These are phyloP conservation scores for Rhizopus microsporus DNA, from an alignment of 371 early-diverging fungal genomes.

Conservation along the genomic window DNA sequence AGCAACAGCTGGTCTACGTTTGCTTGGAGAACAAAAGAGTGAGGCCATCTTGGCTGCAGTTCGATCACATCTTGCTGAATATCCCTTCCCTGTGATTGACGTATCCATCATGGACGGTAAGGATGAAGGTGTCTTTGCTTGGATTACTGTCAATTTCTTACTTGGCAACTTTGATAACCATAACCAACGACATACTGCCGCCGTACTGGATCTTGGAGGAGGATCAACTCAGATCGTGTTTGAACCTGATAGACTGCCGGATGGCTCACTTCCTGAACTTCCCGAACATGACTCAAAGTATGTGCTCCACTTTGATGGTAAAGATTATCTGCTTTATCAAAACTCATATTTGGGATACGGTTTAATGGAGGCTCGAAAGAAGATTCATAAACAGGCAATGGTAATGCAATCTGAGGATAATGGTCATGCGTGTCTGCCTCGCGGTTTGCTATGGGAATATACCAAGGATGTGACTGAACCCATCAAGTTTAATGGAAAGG, in stretches of 20 bases:
- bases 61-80: conserved; percentile 60
- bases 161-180: conserved; percentile 54
- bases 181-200: conserved; percentile 68
- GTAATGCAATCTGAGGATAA: conserved; percentile 1
- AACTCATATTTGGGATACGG: conserved; percentile 94
- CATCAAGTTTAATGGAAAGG: conserved; percentile 48
- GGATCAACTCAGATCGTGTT: conserved; percentile 97
- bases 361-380: conserved; percentile 84
- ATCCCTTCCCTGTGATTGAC: conserved; percentile 83
- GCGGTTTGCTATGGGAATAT: conserved; percentile 37
- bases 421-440: conserved; percentile 63
- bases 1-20: conserved; percentile 93
- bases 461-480: conserved; percentile 13
- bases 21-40: conserved; percentile 72
- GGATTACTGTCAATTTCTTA: conserved; percentile 97
- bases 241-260: conserved; percentile 70
- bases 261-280: conserved; percentile 44
- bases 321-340: conserved; percentile 85
- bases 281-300: conserved; percentile 70
- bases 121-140: conserved; percentile 97
- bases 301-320: conserved; percentile 66
- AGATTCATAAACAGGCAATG: conserved; percentile 52
- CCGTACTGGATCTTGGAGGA: conserved; percentile 95
- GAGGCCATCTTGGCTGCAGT: conserved; percentile 78
- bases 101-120: conserved; percentile 93